Evolutionary conservation across 2,329 filamentous ascomycete species (phyloP).

Genomic region (Diplocarpon rosae): DNA sequence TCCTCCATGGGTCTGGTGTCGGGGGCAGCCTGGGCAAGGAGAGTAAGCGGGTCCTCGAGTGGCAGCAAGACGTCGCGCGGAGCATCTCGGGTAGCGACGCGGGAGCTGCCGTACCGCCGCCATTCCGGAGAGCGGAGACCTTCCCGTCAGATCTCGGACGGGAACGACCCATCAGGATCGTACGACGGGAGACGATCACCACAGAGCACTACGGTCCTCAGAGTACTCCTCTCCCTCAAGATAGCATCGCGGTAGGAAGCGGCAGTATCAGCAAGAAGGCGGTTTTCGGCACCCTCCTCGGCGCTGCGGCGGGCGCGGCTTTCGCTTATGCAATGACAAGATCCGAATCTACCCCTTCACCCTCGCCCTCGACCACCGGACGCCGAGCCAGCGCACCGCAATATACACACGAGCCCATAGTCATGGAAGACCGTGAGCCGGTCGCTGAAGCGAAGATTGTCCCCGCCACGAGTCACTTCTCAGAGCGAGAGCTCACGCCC

Average conservation of each 20-base stretch:
- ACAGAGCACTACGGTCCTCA: slow-evolving; percentile 10
- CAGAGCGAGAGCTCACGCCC: slow-evolving; percentile 6
- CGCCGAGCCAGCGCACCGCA: slow-evolving; percentile 3
- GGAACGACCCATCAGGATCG: slow-evolving; percentile 3
- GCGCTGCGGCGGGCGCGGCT: slow-evolving; percentile 67
- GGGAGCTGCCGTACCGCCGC: background rate
- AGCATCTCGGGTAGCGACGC: slow-evolving; percentile 11
- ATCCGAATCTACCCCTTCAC: slow-evolving; percentile 37
- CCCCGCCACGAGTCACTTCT: slow-evolving; percentile 9
- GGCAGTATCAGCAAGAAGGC: slow-evolving; percentile 45
- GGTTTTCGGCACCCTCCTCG: slow-evolving; percentile 65
- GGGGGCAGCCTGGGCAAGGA: slow-evolving; percentile 20
- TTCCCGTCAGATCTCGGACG: slow-evolving; percentile 1
- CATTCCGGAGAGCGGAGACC: slow-evolving; percentile 6
- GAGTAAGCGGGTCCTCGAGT: slow-evolving; percentile 32
- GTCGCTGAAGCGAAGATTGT: slow-evolving; percentile 8
- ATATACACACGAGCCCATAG: slow-evolving; percentile 8
- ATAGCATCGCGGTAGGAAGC: background rate
- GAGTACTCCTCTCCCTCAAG: background rate
- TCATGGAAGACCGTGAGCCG: slow-evolving; percentile 7
- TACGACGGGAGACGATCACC: slow-evolving; percentile 12
- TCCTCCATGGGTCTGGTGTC: background rate
- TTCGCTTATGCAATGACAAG: slow-evolving; percentile 65
- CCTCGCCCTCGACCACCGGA: background rate
- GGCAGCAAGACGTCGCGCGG: slow-evolving; percentile 31